These are phyloP conservation scores for Paraurostyla sp. DNA, from an alignment of 73 alveolate genomes.

Conservation along the genomic window DNA sequence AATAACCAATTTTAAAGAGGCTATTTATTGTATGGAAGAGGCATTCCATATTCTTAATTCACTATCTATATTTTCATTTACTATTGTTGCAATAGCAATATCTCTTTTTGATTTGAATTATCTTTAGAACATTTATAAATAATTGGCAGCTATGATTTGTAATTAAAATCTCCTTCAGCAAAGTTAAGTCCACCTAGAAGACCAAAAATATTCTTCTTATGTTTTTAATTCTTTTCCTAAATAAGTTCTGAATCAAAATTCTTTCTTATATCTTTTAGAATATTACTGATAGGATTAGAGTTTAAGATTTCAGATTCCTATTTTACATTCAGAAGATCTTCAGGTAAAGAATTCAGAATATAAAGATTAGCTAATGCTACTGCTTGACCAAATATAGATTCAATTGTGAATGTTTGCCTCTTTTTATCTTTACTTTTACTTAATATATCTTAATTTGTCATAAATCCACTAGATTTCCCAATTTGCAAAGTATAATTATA, in stretches of 20 bases:
- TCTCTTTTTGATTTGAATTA: no score
- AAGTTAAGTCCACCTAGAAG: background rate
- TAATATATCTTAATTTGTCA: background rate
- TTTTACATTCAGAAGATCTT: background rate
- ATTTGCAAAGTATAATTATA: background rate
- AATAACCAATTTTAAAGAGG: slow-evolving; percentile 13
- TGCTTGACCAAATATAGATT: slow-evolving; percentile 13
- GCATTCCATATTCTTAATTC: slow-evolving; percentile 4
- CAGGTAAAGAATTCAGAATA: background rate
- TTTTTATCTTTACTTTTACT: slow-evolving; percentile 38
- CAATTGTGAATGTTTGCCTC: background rate
- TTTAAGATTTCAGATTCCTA: background rate
- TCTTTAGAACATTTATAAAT: background rate
- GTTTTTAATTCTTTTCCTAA: background rate
- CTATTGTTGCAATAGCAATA: no score
- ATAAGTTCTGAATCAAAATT: background rate
- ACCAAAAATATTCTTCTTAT: background rate
- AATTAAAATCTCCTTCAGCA: background rate
- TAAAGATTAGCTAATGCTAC: slow-evolving; percentile 6
- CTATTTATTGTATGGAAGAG: background rate
- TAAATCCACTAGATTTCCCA: background rate
- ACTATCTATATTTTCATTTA: background rate
- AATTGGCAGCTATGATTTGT: background rate
- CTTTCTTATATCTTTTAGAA: background rate
- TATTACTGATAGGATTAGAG: background rate